Conservation (phyloP, 176 grass and related monocot species). For the Ampelocalamus luodianensis region DNA sequence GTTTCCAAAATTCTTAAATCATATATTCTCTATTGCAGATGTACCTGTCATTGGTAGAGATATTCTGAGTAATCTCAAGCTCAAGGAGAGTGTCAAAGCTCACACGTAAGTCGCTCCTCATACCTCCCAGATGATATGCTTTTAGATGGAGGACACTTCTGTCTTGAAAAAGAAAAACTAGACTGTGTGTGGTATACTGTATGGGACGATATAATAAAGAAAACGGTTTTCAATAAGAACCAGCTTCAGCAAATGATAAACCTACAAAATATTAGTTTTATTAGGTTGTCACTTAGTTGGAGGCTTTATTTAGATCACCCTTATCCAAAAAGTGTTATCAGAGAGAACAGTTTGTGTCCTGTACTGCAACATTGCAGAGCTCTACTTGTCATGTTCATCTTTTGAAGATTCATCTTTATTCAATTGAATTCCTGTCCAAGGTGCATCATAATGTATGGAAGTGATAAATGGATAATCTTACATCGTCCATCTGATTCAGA, state of each 20-base stretch:
- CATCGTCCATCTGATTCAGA: slow-evolving; percentile 8
- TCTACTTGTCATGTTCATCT: neutral
- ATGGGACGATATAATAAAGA: slow-evolving; percentile 24
- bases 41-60: slow-evolving; percentile 70
- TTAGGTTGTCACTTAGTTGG: neutral
- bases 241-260: slow-evolving; percentile 3
- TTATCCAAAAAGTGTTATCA: neutral
- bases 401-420: slow-evolving; percentile 33
- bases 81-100: slow-evolving; percentile 92
- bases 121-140: slow-evolving; percentile 19
- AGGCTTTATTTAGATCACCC: neutral
- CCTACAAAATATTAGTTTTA: neutral
- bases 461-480: neutral
- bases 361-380: neutral
- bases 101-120: slow-evolving; percentile 56
- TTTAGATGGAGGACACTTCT: slow-evolving; percentile 3
- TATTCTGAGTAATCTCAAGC: slow-evolving; percentile 71
- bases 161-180: slow-evolving; percentile 7
- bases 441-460: neutral
- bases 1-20: slow-evolving; percentile 26
- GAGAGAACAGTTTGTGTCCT: neutral
- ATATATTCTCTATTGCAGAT: slow-evolving; percentile 51
- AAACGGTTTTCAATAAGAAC: neutral
- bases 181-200: neutral
- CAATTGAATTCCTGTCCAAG: slow-evolving; percentile 10